Evolutionary conservation across 1,284 basidiomycete species (phyloP), one percentile per base, ranked within the genome.

Genomic region (Ganoderma sinense): DNA sequence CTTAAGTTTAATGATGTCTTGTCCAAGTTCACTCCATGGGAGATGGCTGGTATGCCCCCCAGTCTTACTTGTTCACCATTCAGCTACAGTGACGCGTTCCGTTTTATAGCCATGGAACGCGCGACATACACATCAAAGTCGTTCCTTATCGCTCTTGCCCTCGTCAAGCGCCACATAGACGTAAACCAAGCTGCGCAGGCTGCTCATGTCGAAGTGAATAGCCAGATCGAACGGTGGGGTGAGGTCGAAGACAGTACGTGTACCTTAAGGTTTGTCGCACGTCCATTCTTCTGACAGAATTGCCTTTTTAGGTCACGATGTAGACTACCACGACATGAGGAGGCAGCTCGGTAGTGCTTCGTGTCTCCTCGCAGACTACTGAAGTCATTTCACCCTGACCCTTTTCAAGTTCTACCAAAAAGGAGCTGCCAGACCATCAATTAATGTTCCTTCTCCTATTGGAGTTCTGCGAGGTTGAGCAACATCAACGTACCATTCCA

Each of bases 141-240:
- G 0, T 95, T 98, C 80, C 84, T 99, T 62, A 94, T 98, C 72
- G 94, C 89, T 0, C 83, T 99, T 26, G 97, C 94, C 1, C 86
- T 99, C 18, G 88, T 97, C 33, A 89, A 90, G 75, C 90, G 90
- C 43, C 88, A 87, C 66, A 80, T 98, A 55, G 90, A 88, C 2
- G 94, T 92, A 0, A 94, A 99, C 74, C 86, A 96, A 78, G 97
- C 98, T 1, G 89, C 96, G 1, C 82, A 91, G 65, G 96, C 94
- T 0, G 89, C 96, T 5, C 93, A 95, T 70, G 97, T 98, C 10
- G 98, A 99, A 81, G 97, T 99, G 0, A 88, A 92, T 69, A 96
- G 94, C 78, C 98, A 99, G 82, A 98, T 98, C 72, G 90, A 97
- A 80, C 87, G 91, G 64, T 99, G 98, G 98, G 98, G 98, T 31